phyloP scores from a whole-genome alignment of 345 rosid species.

The Limnanthes douglasii region DNA sequence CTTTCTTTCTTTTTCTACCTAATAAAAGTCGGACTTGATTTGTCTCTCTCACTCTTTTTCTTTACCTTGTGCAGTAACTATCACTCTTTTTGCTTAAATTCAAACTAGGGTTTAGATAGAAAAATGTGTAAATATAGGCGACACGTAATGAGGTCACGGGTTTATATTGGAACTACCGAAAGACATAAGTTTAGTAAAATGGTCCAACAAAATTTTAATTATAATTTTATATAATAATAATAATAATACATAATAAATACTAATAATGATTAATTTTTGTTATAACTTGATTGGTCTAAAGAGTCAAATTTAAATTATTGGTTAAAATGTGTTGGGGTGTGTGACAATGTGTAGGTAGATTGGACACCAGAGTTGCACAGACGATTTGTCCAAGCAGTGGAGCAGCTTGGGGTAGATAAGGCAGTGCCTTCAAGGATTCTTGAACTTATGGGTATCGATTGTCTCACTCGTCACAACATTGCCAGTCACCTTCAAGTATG shows the following conservation, averaged over 20 bases:
- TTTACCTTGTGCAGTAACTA: too few relatives aligned
- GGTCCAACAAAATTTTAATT: conserved; percentile 7
- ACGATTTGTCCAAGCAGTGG: conserved; percentile 91
- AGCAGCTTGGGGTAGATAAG: conserved; percentile 88
- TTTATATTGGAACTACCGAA: neutral
- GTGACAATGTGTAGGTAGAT: conserved; percentile 47
- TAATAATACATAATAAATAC: too few relatives aligned
- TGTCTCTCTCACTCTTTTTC: neutral
- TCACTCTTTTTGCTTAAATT: too few relatives aligned
- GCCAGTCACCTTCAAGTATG: conserved; percentile 95
- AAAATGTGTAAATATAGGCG: too few relatives aligned
- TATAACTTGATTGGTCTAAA: too few relatives aligned
- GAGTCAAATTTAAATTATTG: neutral
- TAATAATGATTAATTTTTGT: neutral
- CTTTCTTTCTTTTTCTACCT: too few relatives aligned
- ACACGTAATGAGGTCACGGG: too few relatives aligned
- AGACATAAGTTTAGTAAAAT: conserved; percentile 10
- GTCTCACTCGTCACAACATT: conserved; percentile 93
- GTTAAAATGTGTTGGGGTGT: neutral
- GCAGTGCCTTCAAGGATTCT: conserved; percentile 93
- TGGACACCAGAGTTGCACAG: conserved; percentile 96
- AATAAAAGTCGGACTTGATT: too few relatives aligned
- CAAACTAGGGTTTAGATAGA: too few relatives aligned
- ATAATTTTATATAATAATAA: neutral
- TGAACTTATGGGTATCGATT: conserved; percentile 76